Base-by-base conservation (phyloP, 2,329 filamentous ascomycete genomes). In the Aspergillus quadrilineatus region DNA sequence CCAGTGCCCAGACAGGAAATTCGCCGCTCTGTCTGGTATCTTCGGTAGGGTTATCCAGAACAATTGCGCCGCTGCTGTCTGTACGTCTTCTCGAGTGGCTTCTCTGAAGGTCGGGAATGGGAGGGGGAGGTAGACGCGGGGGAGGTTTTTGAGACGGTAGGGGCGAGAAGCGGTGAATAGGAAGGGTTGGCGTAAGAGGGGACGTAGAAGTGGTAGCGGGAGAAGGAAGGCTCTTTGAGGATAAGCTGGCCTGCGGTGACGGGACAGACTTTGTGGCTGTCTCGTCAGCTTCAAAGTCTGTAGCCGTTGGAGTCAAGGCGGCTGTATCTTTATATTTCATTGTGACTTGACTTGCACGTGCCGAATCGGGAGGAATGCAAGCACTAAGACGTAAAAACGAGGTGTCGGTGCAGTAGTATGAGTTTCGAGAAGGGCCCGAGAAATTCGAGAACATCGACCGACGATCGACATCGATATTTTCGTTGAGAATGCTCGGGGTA, bases 11-110 rank as follows among this genome's bases (percentile, higher is more conserved):
- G 28, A 76, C 65, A 4, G 75, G 73, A 53, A 80, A 75, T 4
- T 79, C 79, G 9, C 81, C 65, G 50, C 85, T 83, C 78, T 85
- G 83, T 43, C 75, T 78, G 60, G 81, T 80, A 30, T 79, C 78
- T 4, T 78, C 75, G 1, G 74, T 72, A 1, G 74, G 71, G 22
- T 75, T 68, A 50, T 74, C 75, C 44, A 77, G 67, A 49, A 75
- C 72, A 47, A 81, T 79, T 55, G 77, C 77, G 63, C 79, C 76
- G 55, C 74, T 76, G 60, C 75, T 77, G 58, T 75, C 71, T 0
- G 75, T 77, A 30, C 74, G 70, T 46, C 74, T 70, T 37, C 73
- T 67, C 14, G 75, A 72, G 59, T 77, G 74, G 42, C 68, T 66
- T 55, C 65, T 67, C 49, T 68, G 67, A 26, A 67, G 65, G 30